Evolutionary conservation across 495 filamentous ascomycete genomes (phyloP), one percentile per base, ranked within the genome.

Genomic region (Sphaerosporella brunnea): DNA sequence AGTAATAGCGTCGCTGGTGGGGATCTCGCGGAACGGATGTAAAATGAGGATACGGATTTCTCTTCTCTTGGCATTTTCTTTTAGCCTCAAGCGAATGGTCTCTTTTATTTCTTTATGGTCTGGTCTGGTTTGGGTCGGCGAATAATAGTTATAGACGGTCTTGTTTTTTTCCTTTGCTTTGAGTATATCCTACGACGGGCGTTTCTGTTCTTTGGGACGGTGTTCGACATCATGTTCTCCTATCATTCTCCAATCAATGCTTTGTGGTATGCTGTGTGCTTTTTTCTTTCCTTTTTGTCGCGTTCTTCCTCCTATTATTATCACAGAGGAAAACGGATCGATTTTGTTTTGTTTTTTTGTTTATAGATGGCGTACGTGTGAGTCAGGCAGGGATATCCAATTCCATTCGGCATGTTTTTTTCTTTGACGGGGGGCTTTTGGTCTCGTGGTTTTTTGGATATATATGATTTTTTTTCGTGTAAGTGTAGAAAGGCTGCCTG

Each of bases 1-100:
- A 54, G 49, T 19, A 61, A 61, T 45, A 62, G 58, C 32, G 51
- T 61, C 46, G 58, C 58, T 36, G 58, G 58, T 2, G 45, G 47
- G 26, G 58, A 61, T 45, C 53, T 61, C 35, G 57, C 58, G 15
- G 58, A 61, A 23, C 54, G 58, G 34, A 50, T 60, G 40, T 61
- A 42, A 61, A 25, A 48, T 13, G 7, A 4, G 4, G 10, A 21
- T 32, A 39, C 20, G 15, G 15, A 15, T 18, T 20, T 40, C 20
- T 40, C 18, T 38, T 15, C 36, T 38, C 18, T 38, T 38, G 7
- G 7, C 15, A 15, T 38, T 38, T 38, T 38, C 16, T 38, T 38
- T 7, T 38, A n/a, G n/a, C n/a, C n/a, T 16, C 37, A 21, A 18
- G 37, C 37, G 20, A 40, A 18, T 40, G 37, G 37, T 16, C 11